Evolutionary conservation across 257 asterid genomes (phyloP), one percentile per base, ranked within the genome.

Genomic region (Paulownia fortunei): DNA sequence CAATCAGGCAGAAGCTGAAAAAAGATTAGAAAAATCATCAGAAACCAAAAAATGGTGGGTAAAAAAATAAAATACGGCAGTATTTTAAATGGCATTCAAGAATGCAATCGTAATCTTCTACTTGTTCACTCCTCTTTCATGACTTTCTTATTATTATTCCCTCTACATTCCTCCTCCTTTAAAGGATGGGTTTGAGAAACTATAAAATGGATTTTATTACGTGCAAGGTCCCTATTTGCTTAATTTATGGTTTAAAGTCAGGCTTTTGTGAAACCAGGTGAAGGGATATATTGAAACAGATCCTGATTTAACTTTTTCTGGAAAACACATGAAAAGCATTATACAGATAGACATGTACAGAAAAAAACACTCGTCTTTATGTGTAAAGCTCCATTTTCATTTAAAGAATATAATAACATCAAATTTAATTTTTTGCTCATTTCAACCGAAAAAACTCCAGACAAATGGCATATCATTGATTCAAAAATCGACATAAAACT

Each of bases 1-100:
- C 98, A 93, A 34, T 93, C 97, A 2, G 99, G 98, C 82, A 96
- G 82, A 70, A 96, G 97, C 99, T 95, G 96, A 71, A 82, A 65
- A 54, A 9, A 76, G 32, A 62, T 55, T 60, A 71, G 26, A 62
- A 69, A 72, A 56, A 18, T 15, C 27, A 15, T 77, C 73, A 84
- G 51, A 52, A 16, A 41, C 27, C 34, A 12, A 32, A 66, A 10
- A 41, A 61, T 37, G 60, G 0, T 21, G 6, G 2, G 51, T 12
- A 60, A 55, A 49, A 61, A 37, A 18, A 58, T n/a, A 65, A 13
- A 37, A 51, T 56, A 51, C 13, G 26, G 51, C 49, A 61, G 27
- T 34, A 9, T 18, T 69, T 24, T 27, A 39, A 21, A 26, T 37
- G 26, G 63, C 15, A 75, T 63, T 23, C 65, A 69, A 62, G 51